Base-by-base conservation (phyloP, 257 asterid genomes). In the Capsicum baccatum region DNA sequence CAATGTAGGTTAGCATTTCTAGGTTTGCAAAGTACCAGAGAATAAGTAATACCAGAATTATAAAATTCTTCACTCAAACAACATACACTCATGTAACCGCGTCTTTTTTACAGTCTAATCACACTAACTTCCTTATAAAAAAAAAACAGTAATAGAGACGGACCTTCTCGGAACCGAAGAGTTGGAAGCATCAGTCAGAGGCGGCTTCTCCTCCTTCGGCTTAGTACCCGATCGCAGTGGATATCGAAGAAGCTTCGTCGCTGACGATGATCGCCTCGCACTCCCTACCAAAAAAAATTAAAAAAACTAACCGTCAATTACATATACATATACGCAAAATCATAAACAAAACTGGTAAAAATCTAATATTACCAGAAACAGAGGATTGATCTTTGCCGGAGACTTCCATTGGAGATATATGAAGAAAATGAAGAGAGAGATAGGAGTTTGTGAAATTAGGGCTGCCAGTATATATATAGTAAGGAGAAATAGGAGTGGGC, bases 181-280 rank as follows among this genome's bases (percentile, higher is more conserved):
- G 87, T 92, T 92, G 13, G 95, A 83, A 35, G 96, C 86, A 82
- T 93, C 96, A 12, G 90, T 63, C 52, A 90, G 87, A 8, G 93
- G 94, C 48, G 92, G 93, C 84, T 91, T 94, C 89, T 91, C 97
- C 79, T 90, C 97, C 91, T 89, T 92, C 67, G 88, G 8, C 84
- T 88, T 92, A 8, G 89, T 21, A 4, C 92, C 90, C 33, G 98
- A 96, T 87, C 99, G 93, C 83, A 96, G 97, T 68, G 99, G 99
- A 83, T 96, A 96, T 13, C 98, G 90, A 55, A 90, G 93, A 86
- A 94, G 98, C 91, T 86, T 91, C 26, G 98, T 58, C 14, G 50
- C 48, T 33, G 64, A 54, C 9, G 66, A 55, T 42, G 95, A 86
- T 90, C 84, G 87, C 81, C 83, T 92, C 79, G 83, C 89, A 66